Evolutionary conservation across 2,329 filamentous ascomycete genomes (phyloP).

Genomic region (Cylindrodendrum hubeiense): DNA sequence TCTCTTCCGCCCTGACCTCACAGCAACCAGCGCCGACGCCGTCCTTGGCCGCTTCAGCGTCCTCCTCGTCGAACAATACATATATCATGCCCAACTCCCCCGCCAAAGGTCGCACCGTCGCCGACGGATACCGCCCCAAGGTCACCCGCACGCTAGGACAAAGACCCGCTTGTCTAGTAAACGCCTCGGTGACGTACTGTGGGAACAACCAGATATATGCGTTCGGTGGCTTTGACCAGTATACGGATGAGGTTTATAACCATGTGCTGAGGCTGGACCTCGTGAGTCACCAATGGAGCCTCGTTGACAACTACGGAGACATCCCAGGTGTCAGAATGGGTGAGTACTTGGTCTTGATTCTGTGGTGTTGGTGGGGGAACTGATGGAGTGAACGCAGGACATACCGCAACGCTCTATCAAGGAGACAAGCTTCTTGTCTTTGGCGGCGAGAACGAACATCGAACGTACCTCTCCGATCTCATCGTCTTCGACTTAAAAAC

Average conservation of each 20-base stretch:
- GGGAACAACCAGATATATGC: conserved; percentile 98
- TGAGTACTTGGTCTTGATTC: conserved; percentile 55
- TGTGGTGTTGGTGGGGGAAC: conserved; percentile 1
- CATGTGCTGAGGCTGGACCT: conserved; percentile 93
- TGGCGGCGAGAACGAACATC: conserved; percentile 97
- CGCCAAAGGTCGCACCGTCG: conserved; percentile 71
- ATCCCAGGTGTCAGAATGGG: conserved; percentile 98
- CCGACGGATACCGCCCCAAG: conserved; percentile 85
- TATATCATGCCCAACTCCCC: conserved; percentile 94
- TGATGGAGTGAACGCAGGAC: conserved; percentile 66
- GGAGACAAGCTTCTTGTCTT: conserved; percentile 97
- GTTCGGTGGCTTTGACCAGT: conserved; percentile 98
- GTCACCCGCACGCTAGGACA: conserved; percentile 83
- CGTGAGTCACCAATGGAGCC: conserved; percentile 88
- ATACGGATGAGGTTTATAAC: conserved; percentile 99
- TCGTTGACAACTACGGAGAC: conserved; percentile 98
- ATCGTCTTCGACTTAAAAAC: conserved; percentile 96
- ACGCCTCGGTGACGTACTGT: conserved; percentile 98
- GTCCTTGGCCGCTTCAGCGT: conserved; percentile 41
- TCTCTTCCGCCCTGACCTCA: conserved; percentile 43
- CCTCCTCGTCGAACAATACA: conserved; percentile 75
- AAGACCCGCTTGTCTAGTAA: conserved; percentile 93
- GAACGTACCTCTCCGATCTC: conserved; percentile 93
- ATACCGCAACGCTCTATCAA: conserved; percentile 94
- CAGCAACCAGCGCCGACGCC: conserved; percentile 41